Evolutionary conservation across 768 basidiomycete genomes (phyloP).

Genomic region (Pleurotus eryngii): DNA sequence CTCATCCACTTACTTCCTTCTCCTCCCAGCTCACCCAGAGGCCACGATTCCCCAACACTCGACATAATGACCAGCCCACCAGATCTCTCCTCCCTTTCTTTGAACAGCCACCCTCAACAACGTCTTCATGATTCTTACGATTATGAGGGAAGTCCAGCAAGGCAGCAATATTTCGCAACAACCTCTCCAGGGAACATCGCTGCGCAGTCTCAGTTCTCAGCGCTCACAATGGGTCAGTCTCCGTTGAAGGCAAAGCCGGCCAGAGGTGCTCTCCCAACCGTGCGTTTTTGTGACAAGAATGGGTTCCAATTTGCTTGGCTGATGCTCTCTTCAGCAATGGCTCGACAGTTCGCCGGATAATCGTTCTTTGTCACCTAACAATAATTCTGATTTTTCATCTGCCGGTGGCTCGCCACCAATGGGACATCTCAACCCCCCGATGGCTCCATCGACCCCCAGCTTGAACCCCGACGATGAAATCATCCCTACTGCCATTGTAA

Average conservation of each 20-base stretch:
- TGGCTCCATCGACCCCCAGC: conserved; percentile 49
- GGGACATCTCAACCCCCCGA: conserved; percentile 40
- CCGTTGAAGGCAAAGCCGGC: conserved; percentile 73
- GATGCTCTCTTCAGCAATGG: conserved; percentile 65
- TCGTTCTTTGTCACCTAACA: conserved; percentile 81
- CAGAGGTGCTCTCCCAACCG: conserved; percentile 72
- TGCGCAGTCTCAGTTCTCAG: conserved; percentile 56
- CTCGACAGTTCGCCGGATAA: conserved; percentile 74
- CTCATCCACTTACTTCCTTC: conserved; percentile 24
- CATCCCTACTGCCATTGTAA: conserved; percentile 98
- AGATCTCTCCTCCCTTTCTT: conserved; percentile 74
- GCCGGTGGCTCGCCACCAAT: conserved; percentile 79
- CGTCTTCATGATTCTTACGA: conserved; percentile 86
- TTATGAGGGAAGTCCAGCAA: conserved; percentile 62
- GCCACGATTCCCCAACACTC: not conserved
- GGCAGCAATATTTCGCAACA: conserved; percentile 68
- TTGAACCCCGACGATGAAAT: conserved; percentile 78
- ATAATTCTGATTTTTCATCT: conserved; percentile 87
- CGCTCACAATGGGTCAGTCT: conserved; percentile 57
- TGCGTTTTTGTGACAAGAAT: conserved; percentile 35
- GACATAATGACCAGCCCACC: conserved; percentile 78
- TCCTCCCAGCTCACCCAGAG: conserved; percentile 23
- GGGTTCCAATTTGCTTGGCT: conserved; percentile 13
- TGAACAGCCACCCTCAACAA: conserved; percentile 57
- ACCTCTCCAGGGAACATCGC: conserved; percentile 42